Evolutionary conservation across 2,329 filamentous ascomycete species (phyloP), one percentile per base, ranked within the genome.

Genomic region (Colletotrichum sublineola): DNA sequence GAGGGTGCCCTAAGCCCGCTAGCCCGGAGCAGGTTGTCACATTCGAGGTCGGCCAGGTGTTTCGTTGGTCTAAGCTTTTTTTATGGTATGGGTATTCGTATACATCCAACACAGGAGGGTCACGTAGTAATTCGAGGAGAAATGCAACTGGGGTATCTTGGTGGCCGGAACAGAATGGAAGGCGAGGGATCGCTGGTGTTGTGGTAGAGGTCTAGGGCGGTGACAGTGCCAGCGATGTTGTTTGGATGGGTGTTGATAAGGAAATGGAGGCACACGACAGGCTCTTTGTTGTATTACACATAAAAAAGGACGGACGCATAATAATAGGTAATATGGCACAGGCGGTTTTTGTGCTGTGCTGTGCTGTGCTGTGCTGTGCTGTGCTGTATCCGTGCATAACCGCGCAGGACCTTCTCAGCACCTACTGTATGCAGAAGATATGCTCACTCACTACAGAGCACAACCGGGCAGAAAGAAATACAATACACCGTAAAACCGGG

Each of bases 101-200:
- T 56, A 29, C 15, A 5, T 55, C 52, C 38, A 63, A 40, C 12
- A 40, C 12, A 52, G 31, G 68, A 57, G 58, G n/a, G 63, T 63
- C 64, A 68, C 58, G 66, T 65, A 68, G 69, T 40, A 33, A 40
- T 60, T 64, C 58, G 46, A 60, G 33, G 48, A 29, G 24, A n/a
- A 6, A 14, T 63, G 64, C 36, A 58, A 63, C 46, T 68, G 57
- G 58, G 53, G 53, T 33, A 40, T 38, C 31, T 33, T 24, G 24
- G 31, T 7, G 36, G 52, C 14, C 14, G 61, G 40, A 50, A 57
- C 12, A 48, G 36, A 24, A 46, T 53, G 50, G 44, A 18, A 55
- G 15, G 65, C 57, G 58, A 68, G 64, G 68, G 64, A 58, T 71
- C 12, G 64, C 36, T n/a, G 58, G 58, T 33, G 67, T 68, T n/a